Conservation (phyloP, 2,329 filamentous ascomycete genomes). For the Xylogone sp. region DNA sequence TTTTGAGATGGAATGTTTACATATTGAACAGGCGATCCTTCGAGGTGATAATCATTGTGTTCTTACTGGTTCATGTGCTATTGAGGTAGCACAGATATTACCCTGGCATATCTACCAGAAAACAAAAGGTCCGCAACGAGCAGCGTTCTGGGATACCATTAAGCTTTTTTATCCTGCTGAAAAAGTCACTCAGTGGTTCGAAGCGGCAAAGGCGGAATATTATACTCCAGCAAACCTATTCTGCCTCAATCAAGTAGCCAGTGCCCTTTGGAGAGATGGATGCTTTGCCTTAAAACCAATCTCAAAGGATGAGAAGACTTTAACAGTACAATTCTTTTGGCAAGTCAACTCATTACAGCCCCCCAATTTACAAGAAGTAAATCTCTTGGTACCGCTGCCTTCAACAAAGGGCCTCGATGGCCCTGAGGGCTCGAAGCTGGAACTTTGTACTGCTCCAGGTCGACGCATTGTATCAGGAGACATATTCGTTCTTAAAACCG, state of each 20-base stretch:
- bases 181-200: conserved; percentile 1
- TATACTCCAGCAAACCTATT: neutral
- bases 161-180: conserved; percentile 9
- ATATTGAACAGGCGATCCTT: neutral
- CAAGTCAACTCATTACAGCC: conserved; percentile 5
- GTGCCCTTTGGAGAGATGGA: conserved; percentile 8
- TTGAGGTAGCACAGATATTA: conserved; percentile 13
- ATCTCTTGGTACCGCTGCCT: neutral
- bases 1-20: too few species aligned
- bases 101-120: conserved; percentile 1
- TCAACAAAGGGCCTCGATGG: neutral
- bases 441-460: neutral
- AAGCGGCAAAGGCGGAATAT: neutral
- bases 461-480: conserved; percentile 11
- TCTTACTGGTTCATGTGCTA: conserved; percentile 3
- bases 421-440: neutral
- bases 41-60: conserved; percentile 10
- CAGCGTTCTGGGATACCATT: conserved; percentile 8
- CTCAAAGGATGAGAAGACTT: conserved; percentile 8
- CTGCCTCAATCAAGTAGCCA: neutral
- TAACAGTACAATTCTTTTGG: conserved; percentile 15
- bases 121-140: neutral
- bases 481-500: conserved; percentile 9
- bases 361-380: neutral
- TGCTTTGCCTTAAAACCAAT: conserved; percentile 15